Evolutionary conservation across 176 grass and related monocot species (phyloP), one percentile per base, ranked within the genome.

Genomic region (Hsuehochloa calcarea): DNA sequence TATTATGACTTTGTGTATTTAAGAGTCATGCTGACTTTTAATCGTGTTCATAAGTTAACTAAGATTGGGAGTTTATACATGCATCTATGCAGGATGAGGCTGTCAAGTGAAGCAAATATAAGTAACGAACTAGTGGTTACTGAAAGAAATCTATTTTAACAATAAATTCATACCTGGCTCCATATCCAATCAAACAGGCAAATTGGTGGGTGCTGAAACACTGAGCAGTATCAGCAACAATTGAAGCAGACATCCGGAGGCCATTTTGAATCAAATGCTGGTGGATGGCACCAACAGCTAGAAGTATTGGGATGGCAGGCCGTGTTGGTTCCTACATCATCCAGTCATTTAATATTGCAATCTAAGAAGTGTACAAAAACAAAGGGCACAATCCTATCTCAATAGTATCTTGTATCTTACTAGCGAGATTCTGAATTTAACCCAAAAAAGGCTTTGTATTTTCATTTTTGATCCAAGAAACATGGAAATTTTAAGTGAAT

Each of bases 201-300:
- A 99, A 99, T 15, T 99, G 97, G 92, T 99, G 97, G 15, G 97
- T 99, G 83, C 93, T 99, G 78, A 99, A 96, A 87, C 97, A 99
- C 84, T 99, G 97, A 88, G 97, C 97, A 86, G 97, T 99, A 67
- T 99, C 93, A 68, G 90, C 93, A 88, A 96, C 92, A 89, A 96
- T 96, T 26, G 93, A 99, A 88, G 97, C 91, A 72, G 91, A 94
- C 97, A 99, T 96, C 23, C 93, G 87, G 55, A 99, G 88, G 50
- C 97, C 97, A 88, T 99, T 99, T 79, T 99, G 93, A 91, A 99
- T 99, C 84, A 99, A 90, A 94, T 99, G 93, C 82, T 99, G 97
- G 75, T 99, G 97, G 68, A 99, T 92, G 83, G 92, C 90, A 82
- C 97, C 97, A 81, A 99, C 93, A 88, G 97, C 97, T 88, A 99